phyloP scores from a whole-genome alignment of 331 rosid species.

The Quercus phellos region DNA sequence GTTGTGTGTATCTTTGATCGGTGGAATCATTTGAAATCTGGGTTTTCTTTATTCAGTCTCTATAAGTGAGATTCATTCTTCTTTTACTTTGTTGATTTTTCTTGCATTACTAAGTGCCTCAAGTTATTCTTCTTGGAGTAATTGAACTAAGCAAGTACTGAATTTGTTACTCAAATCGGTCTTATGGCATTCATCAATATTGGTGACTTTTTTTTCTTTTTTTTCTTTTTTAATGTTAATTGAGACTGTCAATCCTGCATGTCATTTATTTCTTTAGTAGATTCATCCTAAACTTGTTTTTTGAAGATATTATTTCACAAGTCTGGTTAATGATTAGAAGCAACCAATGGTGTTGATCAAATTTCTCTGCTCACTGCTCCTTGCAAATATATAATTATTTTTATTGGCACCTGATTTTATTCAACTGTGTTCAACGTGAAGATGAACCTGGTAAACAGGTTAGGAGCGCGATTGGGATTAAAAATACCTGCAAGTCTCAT shows the following conservation, averaged over 20 bases:
- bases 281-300: neutral
- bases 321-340: neutral
- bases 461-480: conserved; percentile 81
- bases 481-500: conserved; percentile 78
- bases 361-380: conserved; percentile 3
- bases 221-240: neutral
- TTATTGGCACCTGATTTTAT: conserved; percentile 15
- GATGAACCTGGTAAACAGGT: conserved; percentile 99
- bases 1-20: neutral
- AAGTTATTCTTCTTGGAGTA: neutral
- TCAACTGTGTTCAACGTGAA: conserved; percentile 34
- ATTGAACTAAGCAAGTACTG: neutral
- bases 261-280: no score
- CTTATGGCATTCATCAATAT: neutral
- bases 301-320: neutral
- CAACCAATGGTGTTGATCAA: neutral
- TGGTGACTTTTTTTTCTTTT: neutral
- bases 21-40: neutral
- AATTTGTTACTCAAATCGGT: neutral
- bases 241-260: neutral
- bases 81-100: neutral
- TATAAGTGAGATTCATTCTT: neutral
- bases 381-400: conserved; percentile 15
- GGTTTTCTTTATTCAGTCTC: neutral
- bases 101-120: neutral